A percentile compares a stretch with the other conserved stretches of the same genome.
phyloP scores from a whole-genome alignment of 495 filamentous ascomycete species.

The Podospora australis region DNA sequence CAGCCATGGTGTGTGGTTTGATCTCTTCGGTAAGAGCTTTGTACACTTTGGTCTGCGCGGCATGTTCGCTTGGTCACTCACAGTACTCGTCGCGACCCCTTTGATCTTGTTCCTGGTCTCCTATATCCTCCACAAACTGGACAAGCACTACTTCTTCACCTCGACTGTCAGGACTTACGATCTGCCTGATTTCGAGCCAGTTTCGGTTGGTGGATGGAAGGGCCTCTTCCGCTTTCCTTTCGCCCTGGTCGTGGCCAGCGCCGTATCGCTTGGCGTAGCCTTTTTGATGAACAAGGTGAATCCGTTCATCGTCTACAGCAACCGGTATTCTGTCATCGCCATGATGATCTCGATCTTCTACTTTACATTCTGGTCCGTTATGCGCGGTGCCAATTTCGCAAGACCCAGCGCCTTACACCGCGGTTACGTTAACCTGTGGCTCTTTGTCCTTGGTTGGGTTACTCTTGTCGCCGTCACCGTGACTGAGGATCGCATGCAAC shows the following conservation, averaged over 20 bases:
- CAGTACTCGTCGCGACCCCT: conserved; percentile 70
- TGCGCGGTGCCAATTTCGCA: conserved; percentile 71
- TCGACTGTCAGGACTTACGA: conserved; percentile 50
- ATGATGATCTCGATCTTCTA: conserved; percentile 84
- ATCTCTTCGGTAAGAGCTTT: conserved; percentile 77
- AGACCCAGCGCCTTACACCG: conserved; percentile 84
- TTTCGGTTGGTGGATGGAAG: conserved; percentile 66
- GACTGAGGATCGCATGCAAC: conserved; percentile 58
- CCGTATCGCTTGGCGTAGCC: conserved; percentile 62
- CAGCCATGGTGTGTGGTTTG: conserved; percentile 82
- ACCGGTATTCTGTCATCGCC: conserved; percentile 73
- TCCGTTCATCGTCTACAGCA: conserved; percentile 80
- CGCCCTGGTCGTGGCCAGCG: conserved; percentile 62
- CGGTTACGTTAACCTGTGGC: conserved; percentile 74
- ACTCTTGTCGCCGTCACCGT: conserved; percentile 68
- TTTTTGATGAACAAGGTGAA: conserved; percentile 77
- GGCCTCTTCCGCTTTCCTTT: conserved; percentile 83
- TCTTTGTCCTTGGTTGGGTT: conserved; percentile 67
- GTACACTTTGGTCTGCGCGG: conserved; percentile 72
- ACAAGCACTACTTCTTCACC: conserved; percentile 76
- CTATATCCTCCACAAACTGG: conserved; percentile 60
- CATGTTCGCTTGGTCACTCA: conserved; percentile 81
- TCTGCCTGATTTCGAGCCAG: conserved; percentile 51
- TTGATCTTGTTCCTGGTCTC: conserved; percentile 61
- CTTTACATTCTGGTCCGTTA: conserved; percentile 74